Evolutionary conservation across 805 yeast species (phyloP).

Genomic region (Dipodascopsis uninucleata): DNA sequence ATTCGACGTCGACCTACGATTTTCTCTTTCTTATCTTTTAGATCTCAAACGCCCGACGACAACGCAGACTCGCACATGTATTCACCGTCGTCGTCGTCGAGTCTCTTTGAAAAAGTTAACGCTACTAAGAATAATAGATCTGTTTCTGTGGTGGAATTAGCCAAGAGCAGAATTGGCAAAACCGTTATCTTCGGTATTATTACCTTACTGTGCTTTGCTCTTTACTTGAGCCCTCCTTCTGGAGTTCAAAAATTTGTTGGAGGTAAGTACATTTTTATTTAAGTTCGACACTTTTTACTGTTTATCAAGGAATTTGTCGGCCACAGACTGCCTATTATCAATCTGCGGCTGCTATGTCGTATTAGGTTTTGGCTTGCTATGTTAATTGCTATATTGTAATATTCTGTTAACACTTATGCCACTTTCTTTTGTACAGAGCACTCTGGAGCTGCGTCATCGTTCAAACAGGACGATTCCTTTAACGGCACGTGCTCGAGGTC

Average conservation of each 20-base stretch:
- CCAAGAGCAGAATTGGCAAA: constrained; percentile 23
- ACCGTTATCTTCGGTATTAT: constrained; percentile 12
- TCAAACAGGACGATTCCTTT: no score
- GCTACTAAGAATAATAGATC: not conserved
- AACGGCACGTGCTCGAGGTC: constrained; percentile 35
- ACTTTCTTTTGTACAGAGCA: not conserved
- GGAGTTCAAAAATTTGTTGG: constrained; percentile 15
- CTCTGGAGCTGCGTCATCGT: not conserved
- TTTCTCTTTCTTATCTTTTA: constrained; percentile 25
- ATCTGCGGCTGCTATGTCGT: not conserved
- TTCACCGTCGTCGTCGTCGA: constrained; percentile 6
- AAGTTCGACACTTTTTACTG: no score
- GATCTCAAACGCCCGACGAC: constrained; percentile 6
- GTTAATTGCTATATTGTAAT: not conserved
- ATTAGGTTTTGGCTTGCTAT: not conserved
- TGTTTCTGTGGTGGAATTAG: constrained; percentile 17
- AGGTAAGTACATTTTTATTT: constrained; percentile 4
- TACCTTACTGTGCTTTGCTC: constrained; percentile 4
- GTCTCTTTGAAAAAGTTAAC: constrained; percentile 18
- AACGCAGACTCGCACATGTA: not conserved
- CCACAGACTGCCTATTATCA: not conserved
- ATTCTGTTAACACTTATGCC: no score
- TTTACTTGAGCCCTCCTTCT: constrained; percentile 12
- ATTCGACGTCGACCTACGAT: constrained; percentile 26
- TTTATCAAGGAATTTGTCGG: not conserved